Evolutionary conservation across 1,139 yeast species (phyloP).

Genomic region (Scheffersomyces illinoinensis): DNA sequence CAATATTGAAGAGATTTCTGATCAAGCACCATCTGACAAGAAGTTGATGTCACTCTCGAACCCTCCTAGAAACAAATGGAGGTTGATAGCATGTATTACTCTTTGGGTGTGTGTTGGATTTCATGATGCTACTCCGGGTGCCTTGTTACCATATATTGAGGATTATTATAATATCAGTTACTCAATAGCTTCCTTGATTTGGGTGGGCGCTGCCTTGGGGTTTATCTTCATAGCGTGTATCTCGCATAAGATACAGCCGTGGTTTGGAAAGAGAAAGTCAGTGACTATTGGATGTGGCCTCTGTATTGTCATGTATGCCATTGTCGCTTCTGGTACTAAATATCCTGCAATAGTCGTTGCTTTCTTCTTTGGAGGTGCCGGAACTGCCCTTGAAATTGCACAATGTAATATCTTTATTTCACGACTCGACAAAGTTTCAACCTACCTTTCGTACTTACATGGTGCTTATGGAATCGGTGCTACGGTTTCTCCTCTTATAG

Average conservation of each 20-base stretch:
- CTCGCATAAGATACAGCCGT: constrained; percentile 39
- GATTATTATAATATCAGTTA: constrained; percentile 34
- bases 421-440: constrained; percentile 48
- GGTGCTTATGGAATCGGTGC: constrained; percentile 69
- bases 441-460: constrained; percentile 54
- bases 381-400: constrained; percentile 55
- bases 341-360: constrained; percentile 50
- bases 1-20: background rate
- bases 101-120: constrained; percentile 42
- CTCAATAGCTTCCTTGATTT: constrained; percentile 43
- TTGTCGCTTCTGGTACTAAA: constrained; percentile 37
- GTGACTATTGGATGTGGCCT: constrained; percentile 35
- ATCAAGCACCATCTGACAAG: background rate
- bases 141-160: constrained; percentile 46
- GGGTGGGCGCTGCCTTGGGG: constrained; percentile 48
- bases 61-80: constrained; percentile 46
- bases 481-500: constrained; percentile 57
- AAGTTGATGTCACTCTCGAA: constrained; percentile 27
- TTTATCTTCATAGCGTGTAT: constrained; percentile 43
- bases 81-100: constrained; percentile 40
- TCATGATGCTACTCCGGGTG: constrained; percentile 51
- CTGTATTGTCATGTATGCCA: constrained; percentile 38
- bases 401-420: constrained; percentile 60
- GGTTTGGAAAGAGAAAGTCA: constrained; percentile 42
- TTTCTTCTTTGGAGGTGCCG: constrained; percentile 61